Base-by-base conservation (phyloP, 1,284 basidiomycete species). In the Trichosporon sp. region DNA sequence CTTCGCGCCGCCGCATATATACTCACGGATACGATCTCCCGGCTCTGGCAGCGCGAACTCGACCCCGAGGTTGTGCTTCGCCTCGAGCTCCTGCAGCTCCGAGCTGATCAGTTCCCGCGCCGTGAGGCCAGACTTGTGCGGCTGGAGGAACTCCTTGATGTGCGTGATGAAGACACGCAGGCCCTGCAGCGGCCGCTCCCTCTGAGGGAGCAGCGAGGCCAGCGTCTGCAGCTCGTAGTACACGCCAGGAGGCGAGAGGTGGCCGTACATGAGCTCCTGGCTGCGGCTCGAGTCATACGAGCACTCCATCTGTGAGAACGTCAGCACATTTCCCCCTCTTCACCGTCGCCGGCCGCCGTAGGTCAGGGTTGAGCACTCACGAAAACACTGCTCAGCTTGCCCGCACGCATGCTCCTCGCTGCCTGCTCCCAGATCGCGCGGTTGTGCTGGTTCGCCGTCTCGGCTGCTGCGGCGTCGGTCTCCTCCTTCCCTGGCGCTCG, bases 251-350 rank as follows among this genome's bases (percentile, higher is more conserved):
- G 79, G 78, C 4, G 69, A 73, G 10, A 81, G 62, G 57, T 81
- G 79, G 2, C 79, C 79, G 59, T 74, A 81, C 77, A 80, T 76
- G 14, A 77, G 61, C 52, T 72, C 65, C 11, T 69, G 67, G 2
- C 75, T 73, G 37, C 78, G 69, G 1, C 73, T 67, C 5, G 73
- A 73, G 36, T 76, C 73, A 52, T 81, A 81, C 1, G 78, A 80
- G 69, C 79, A 81, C 73, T 81, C 79, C 56, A 81, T 77, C 79
- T 80, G 65, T 9, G n/a, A n/a, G n/a, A n/a, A n/a, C n/a, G n/a
- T n/a, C n/a, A n/a, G n/a, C n/a, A n/a, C n/a, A n/a, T n/a, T n/a
- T n/a, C n/a, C n/a, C n/a, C n/a, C n/a, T n/a, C n/a, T n/a, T n/a
- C n/a, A n/a, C n/a, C 13, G 27, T 5, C 9, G 27, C 21, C 34